Conservation (phyloP, 345 rosid species). For the Camelina hispida region DNA sequence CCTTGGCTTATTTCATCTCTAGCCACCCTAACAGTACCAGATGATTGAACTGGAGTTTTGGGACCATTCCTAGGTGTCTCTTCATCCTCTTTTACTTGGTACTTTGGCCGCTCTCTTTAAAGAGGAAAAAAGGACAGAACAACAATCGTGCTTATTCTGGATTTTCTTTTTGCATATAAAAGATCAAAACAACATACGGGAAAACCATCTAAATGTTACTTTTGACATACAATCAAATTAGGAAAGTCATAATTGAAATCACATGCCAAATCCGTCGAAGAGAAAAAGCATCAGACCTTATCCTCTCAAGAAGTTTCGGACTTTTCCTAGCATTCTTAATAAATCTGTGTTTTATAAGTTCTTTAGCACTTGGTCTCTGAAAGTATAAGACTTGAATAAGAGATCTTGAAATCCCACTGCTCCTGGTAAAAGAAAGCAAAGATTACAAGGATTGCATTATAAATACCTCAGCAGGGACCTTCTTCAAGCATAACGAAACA, state of each 20-base stretch:
- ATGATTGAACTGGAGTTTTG: slow-evolving; percentile 55
- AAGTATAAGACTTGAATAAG: slow-evolving; percentile 41
- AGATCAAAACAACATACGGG: slow-evolving; percentile 27
- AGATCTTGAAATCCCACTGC: slow-evolving; percentile 24
- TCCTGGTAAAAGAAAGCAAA: neutral
- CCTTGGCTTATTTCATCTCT: slow-evolving; percentile 71
- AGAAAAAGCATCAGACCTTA: slow-evolving; percentile 62
- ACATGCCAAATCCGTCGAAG: slow-evolving; percentile 29
- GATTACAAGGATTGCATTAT: slow-evolving; percentile 19
- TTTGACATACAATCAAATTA: slow-evolving; percentile 23
- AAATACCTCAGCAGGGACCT: slow-evolving; percentile 82
- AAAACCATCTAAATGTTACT: slow-evolving; percentile 38
- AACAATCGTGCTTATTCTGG: slow-evolving; percentile 41
- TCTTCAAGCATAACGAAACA: slow-evolving; percentile 87
- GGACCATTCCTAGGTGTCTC: slow-evolving; percentile 62
- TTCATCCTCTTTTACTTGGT: slow-evolving; percentile 65
- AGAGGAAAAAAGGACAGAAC: slow-evolving; percentile 42
- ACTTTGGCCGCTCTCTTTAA: slow-evolving; percentile 89
- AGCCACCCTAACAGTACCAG: slow-evolving; percentile 74
- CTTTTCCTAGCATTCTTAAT: slow-evolving; percentile 83
- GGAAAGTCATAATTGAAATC: neutral
- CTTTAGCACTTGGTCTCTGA: slow-evolving; percentile 96
- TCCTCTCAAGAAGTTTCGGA: slow-evolving; percentile 86
- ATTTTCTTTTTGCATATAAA: slow-evolving; percentile 39
- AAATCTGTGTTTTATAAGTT: slow-evolving; percentile 86